phyloP scores from a whole-genome alignment of 2,329 filamentous ascomycete species.

The Remersonia thermophila region DNA sequence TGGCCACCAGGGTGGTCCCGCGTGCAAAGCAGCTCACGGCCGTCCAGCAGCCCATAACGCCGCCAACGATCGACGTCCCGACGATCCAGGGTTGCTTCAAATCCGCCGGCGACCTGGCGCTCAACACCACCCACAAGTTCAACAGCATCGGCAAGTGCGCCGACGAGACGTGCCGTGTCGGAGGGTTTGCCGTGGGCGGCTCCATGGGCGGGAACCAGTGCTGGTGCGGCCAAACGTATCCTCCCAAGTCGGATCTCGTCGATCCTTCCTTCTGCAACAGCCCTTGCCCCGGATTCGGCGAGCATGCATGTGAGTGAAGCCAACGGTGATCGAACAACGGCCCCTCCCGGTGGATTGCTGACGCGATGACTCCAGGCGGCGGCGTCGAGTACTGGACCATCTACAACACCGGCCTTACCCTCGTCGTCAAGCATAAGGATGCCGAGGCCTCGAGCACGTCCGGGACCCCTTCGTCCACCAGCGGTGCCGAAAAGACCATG shows the following conservation, averaged over 20 bases:
- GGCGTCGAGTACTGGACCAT: slow-evolving; percentile 37
- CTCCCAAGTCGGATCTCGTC: slow-evolving; percentile 41
- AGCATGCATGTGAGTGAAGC: slow-evolving; percentile 58
- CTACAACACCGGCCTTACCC: slow-evolving; percentile 37
- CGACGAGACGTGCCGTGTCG: slow-evolving; percentile 25
- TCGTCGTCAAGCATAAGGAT: slow-evolving; percentile 25
- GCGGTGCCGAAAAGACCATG: slow-evolving; percentile 4
- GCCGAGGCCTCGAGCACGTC: slow-evolving; percentile 20
- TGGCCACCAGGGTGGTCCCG: not conserved
- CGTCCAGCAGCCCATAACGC: slow-evolving; percentile 26
- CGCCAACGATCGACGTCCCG: slow-evolving; percentile 25
- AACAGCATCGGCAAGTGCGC: slow-evolving; percentile 34
- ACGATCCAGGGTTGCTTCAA: slow-evolving; percentile 41
- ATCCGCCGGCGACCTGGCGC: slow-evolving; percentile 28
- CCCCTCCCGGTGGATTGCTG: too few species aligned
- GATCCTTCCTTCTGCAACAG: slow-evolving; percentile 50
- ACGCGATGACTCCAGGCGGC: slow-evolving; percentile 34
- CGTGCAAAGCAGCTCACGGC: slow-evolving; percentile 4
- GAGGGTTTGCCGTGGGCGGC: slow-evolving; percentile 46
- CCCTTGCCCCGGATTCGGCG: slow-evolving; percentile 49
- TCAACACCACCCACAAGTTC: slow-evolving; percentile 17
- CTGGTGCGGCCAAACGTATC: slow-evolving; percentile 61
- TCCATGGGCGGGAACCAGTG: slow-evolving; percentile 51
- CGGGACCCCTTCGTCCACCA: slow-evolving; percentile 11
- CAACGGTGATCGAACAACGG: too few species aligned